Base-by-base conservation (phyloP, 1,284 basidiomycete genomes). In the Melampsora larici-populina region DNA sequence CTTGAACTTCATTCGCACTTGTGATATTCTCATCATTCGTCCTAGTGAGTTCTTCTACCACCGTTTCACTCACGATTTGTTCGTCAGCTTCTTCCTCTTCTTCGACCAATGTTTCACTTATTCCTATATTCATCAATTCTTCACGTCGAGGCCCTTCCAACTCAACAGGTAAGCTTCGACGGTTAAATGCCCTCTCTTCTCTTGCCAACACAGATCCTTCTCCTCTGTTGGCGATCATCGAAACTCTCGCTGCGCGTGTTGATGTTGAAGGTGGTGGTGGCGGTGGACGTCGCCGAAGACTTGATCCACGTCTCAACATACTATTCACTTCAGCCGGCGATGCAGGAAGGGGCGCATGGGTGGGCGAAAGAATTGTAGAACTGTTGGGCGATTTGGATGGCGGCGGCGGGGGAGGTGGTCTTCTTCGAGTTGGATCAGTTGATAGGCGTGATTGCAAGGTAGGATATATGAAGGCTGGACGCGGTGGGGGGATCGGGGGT, bases 111-210 rank as follows among this genome's bases (percentile, higher is more conserved):
- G 55, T 31, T 4, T 60, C 29, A 60, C n/a, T 15, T 13, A 9
- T 60, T 17, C n/a, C 29, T 31, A 60, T 8, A 60, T 4, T 60
- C 43, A 46, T 60, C 17, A 24, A 60, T 60, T 60, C 55, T 31
- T 60, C n/a, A 1, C 29, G 24, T 26, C 55, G n/a, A 60, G 29
- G 29, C 43, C 29, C 55, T 60, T 60, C 55, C 55, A 31, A 26
- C 11, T 24, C 55, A 60, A 60, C 29, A 24, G 55, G 55, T 60
- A 60, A 60, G 9, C 55, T 60, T 60, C 55, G 2, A 11, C 55
- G n/a, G 26, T 60, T 60, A 26, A 60, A 60, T 9, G 55, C 55
- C n/a, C 55, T 60, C 29, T 60, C 55, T 60, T 60, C 55, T 60
- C 21, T 60, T 26, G 29, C 29, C 43, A 46, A 46, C 3, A 17